These are phyloP conservation scores for Paramecium sonneborni DNA, from an alignment of 73 alveolate genomes.

Conservation along the genomic window DNA sequence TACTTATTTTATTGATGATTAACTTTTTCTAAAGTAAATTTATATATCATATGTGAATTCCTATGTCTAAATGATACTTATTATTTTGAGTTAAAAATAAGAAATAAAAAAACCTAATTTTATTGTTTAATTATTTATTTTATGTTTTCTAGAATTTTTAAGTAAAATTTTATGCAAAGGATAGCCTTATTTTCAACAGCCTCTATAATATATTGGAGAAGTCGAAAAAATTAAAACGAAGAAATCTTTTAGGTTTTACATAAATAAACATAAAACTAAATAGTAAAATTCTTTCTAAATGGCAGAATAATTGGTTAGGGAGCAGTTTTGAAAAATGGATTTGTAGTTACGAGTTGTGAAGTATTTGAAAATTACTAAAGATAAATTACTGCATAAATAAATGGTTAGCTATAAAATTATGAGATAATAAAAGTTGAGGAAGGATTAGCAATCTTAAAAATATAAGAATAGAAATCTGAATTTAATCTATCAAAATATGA, in stretches of 20 bases:
- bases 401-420: not conserved
- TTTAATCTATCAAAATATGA: not conserved
- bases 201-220: not conserved
- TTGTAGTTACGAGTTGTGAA: slow-evolving; percentile 18
- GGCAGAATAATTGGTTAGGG: slow-evolving; percentile 33
- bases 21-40: too few relatives aligned
- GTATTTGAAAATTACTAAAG: not conserved
- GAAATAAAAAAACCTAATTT: too few relatives aligned
- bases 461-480: not conserved
- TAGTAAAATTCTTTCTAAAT: not conserved
- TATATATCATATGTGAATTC: too few relatives aligned
- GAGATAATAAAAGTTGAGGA: not conserved
- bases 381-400: not conserved
- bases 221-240: not conserved
- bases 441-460: slow-evolving; percentile 12
- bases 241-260: not conserved
- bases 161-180: not conserved
- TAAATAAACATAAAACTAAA: not conserved
- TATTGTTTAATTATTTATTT: not conserved
- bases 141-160: slow-evolving; percentile 33
- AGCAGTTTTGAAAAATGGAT: slow-evolving; percentile 31
- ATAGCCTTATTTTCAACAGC: not conserved
- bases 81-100: too few relatives aligned
- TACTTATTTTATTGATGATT: too few relatives aligned
- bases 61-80: not conserved